Evolutionary conservation across 495 filamentous ascomycete genomes (phyloP).

Genomic region (Hypoxylon trugodes): DNA sequence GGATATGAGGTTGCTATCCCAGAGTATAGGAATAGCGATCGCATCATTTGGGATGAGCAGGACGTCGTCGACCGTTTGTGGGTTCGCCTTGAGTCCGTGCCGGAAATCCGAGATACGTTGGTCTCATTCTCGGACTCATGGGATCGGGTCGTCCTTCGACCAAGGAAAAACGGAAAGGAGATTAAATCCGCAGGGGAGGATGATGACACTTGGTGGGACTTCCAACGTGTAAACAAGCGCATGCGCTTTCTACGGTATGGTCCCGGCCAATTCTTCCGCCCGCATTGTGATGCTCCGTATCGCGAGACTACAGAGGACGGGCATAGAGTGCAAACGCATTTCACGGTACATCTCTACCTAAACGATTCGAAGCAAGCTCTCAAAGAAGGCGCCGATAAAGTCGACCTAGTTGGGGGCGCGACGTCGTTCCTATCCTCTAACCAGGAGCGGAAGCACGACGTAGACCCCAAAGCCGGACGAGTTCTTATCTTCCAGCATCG

Average conservation of each 20-base stretch:
- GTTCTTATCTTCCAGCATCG: slow-evolving; percentile 83
- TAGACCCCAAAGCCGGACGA: slow-evolving; percentile 74
- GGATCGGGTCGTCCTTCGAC: background rate
- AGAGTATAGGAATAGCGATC: slow-evolving; percentile 71
- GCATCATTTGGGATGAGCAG: slow-evolving; percentile 76
- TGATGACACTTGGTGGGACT: slow-evolving; percentile 49
- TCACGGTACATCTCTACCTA: slow-evolving; percentile 87
- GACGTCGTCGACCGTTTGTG: slow-evolving; percentile 70
- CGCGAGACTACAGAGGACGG: slow-evolving; percentile 60
- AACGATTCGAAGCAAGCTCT: slow-evolving; percentile 64
- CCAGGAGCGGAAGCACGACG: slow-evolving; percentile 61
- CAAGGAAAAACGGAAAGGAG: background rate
- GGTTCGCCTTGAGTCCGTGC: slow-evolving; percentile 53
- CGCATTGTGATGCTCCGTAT: slow-evolving; percentile 80
- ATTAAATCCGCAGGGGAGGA: background rate
- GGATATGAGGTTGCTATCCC: slow-evolving; percentile 65
- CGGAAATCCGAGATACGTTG: slow-evolving; percentile 40
- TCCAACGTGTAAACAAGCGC: slow-evolving; percentile 76
- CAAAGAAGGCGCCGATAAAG: slow-evolving; percentile 38
- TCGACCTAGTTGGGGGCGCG: slow-evolving; percentile 68
- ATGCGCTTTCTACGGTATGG: slow-evolving; percentile 85
- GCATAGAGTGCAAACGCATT: slow-evolving; percentile 63
- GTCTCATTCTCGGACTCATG: slow-evolving; percentile 31
- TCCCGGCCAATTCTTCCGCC: slow-evolving; percentile 77
- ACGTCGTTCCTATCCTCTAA: slow-evolving; percentile 69